Base-by-base conservation (phyloP, 495 filamentous ascomycete genomes). In the Xylaria grammica region DNA sequence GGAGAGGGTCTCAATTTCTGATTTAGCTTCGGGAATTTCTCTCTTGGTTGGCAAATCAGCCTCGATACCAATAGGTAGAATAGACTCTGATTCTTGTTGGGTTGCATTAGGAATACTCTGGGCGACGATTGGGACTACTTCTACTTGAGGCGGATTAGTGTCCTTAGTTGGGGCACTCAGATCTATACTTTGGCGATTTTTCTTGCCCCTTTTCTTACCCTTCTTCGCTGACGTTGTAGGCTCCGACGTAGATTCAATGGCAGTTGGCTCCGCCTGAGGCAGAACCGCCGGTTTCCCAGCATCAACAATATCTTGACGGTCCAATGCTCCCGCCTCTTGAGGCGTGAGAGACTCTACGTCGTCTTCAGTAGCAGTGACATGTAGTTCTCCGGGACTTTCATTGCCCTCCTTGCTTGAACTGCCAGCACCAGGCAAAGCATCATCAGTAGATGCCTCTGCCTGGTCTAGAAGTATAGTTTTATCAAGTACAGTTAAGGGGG, bases 341-440 rank as follows among this genome's bases (percentile, higher is more conserved):
- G n/a, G 11, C n/a, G 24, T 30, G 10, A 34, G 19, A 0, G 46
- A n/a, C 32, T 22, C n/a, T 20, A 44, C 49, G 54, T 48, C 52
- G 11, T 67, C 60, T 45, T 26, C 44, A 17, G 53, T 50, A 40
- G 53, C 29, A 45, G 32, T 20, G 49, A 34, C 46, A 65, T 66
- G 64, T 6, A 36, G 19, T 48, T 42, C 42, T 51, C 50, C 36
- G 15, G 22, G 22, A 32, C n/a, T 58, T 54, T 65, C 44, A 50
- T 72, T 56, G 42, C 50, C 58, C 50, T 70, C 55, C 49, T 61
- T 62, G 20, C 11, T 54, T n/a, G 66, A 59, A 29, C 36, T 65
- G 46, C 53, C 55, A 20, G 19, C 38, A 24, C 67, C 59, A 32
- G 58, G 51, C 29, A 4, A 27, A 29, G 51, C 20, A 15, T 53